Conservation (phyloP, 164 flowering plant genomes). For the Nymphaea colorata region DNA sequence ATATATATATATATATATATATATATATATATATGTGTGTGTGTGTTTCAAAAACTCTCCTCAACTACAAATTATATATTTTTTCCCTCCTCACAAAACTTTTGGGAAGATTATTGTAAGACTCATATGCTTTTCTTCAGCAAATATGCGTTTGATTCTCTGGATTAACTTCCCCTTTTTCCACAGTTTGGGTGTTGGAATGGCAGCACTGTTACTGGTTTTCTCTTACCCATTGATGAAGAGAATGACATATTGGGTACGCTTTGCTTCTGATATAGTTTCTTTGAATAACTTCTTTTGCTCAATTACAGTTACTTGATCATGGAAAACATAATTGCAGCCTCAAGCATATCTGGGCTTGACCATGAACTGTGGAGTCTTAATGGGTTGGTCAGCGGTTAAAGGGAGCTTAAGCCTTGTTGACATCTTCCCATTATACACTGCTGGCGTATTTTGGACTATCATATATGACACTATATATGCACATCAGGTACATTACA, state of each 20-base stretch:
- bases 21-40: too few relatives aligned
- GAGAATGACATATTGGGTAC: slow-evolving; percentile 93
- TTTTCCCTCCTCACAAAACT: too few relatives aligned
- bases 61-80: too few relatives aligned
- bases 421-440: slow-evolving; percentile 62
- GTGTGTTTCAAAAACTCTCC: too few relatives aligned
- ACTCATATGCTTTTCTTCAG: too few relatives aligned
- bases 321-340: slow-evolving; percentile 24
- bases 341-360: slow-evolving; percentile 96
- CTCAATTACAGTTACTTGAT: too few relatives aligned
- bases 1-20: too few relatives aligned
- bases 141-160: too few relatives aligned
- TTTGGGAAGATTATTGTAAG: too few relatives aligned
- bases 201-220: slow-evolving; percentile 74
- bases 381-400: slow-evolving; percentile 94
- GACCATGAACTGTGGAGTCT: slow-evolving; percentile 96
- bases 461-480: slow-evolving; percentile 98
- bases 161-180: too few relatives aligned
- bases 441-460: slow-evolving; percentile 94
- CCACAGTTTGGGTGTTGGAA: too few relatives aligned
- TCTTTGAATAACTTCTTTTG: too few relatives aligned
- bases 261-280: background rate
- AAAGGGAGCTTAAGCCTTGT: slow-evolving; percentile 76
- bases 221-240: slow-evolving; percentile 97
- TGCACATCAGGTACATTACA: slow-evolving; percentile 81